These are phyloP conservation scores for Tilletia caries DNA, from an alignment of 1,284 basidiomycete species.

Conservation along the genomic window DNA sequence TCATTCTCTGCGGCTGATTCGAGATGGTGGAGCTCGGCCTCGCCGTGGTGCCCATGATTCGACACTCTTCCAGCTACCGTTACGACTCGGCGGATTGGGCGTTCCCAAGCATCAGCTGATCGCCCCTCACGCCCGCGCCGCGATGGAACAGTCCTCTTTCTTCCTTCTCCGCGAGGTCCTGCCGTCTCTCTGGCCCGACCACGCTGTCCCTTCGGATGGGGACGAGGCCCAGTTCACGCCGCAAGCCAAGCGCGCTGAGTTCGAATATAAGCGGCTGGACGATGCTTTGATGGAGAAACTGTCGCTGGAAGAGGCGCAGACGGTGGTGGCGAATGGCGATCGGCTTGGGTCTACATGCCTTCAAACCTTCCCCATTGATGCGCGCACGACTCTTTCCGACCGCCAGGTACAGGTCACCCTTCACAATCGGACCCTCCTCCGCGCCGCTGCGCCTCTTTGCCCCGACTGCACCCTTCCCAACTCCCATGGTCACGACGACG, in stretches of 20 bases:
- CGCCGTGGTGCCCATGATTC: neutral
- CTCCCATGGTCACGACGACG: conserved; percentile 3
- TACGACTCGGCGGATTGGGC: neutral
- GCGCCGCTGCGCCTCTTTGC: neutral
- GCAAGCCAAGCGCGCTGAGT: neutral
- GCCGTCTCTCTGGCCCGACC: neutral
- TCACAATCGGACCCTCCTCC: neutral
- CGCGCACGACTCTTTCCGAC: neutral
- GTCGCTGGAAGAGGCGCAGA: neutral
- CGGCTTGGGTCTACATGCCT: neutral
- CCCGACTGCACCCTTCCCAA: neutral
- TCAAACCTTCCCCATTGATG: neutral
- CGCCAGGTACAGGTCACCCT: neutral
- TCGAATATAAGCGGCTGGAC: neutral
- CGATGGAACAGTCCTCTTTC: neutral
- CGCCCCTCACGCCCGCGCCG: neutral
- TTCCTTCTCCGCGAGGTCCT: neutral
- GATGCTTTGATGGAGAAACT: neutral
- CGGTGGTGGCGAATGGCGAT: neutral
- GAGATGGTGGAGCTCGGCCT: neutral
- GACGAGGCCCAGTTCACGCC: neutral
- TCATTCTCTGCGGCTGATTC: neutral
- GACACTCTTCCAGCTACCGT: neutral
- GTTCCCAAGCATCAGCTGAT: neutral
- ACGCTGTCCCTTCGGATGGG: neutral